Base-by-base conservation (phyloP, 75 land plant species). In the Pinus tabuliformis region DNA sequence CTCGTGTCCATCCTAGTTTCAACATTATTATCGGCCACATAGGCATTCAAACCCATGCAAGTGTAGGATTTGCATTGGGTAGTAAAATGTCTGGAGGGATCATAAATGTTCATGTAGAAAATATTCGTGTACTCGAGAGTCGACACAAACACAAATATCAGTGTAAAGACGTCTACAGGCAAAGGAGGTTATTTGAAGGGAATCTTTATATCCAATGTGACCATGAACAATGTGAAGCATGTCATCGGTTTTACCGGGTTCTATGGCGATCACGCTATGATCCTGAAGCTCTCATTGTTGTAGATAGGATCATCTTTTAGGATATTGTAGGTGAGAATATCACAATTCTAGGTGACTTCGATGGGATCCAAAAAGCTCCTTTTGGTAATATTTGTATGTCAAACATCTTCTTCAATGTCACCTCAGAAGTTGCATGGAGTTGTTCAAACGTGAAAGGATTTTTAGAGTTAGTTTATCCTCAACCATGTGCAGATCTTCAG, bases 361-460 rank as follows among this genome's bases (percentile, higher is more conserved):
- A 85, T 21, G 99, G 99, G 18, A 73, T 92, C 37, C 68, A 87
- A 81, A 87, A 81, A 59, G 81, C 78, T 56, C 81, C 73, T n/a
- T 94, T 87, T 71, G 49, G 37, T 9, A 65, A 83, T 54, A 85
- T 96, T 57, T 91, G 91, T 80, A 75, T 96, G 6, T 79, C 79
- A 36, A 87, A 90, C 71, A 81, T 96, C 21, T 62, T 62, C 12
- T 82, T 93, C 14, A 78, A 66, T 59, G 89, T 80, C 11, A 68
- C 81, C 3, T 64, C 81, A 42, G 63, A 75, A 6, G 64, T 73
- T 58, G 80, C 83, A 24, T 96, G 99, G 99, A 88, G 87, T 39
- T 96, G 99, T 73, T 90, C 95, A 0, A 68, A 82, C 62, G 78
- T 96, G 6, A 57, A 78, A 45, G 99, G 99, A 24, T 86, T 76